Evolutionary conservation across 1,284 basidiomycete species (phyloP).

Genomic region (Amylostereum chailletii): DNA sequence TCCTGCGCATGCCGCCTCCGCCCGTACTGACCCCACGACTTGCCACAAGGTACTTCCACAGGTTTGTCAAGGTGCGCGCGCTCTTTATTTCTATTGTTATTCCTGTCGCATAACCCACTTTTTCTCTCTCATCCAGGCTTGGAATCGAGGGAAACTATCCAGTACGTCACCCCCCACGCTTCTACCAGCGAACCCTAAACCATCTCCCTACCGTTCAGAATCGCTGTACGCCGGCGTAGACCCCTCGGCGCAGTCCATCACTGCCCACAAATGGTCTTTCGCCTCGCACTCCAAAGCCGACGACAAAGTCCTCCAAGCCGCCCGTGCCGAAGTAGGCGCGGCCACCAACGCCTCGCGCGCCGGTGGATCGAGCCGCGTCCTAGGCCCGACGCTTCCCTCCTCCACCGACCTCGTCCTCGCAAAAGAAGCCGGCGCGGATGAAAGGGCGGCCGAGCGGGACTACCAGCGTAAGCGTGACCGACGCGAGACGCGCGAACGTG

Average conservation of each 20-base stretch:
- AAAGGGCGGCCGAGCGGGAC: constrained; percentile 37
- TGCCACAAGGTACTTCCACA: constrained; percentile 63
- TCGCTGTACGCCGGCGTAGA: constrained; percentile 53
- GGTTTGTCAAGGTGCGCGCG: constrained; percentile 62
- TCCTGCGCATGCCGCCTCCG: constrained; percentile 11
- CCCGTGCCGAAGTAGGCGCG: constrained; percentile 48
- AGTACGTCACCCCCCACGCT: constrained; percentile 28
- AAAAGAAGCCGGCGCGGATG: constrained; percentile 47
- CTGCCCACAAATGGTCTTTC: constrained; percentile 54
- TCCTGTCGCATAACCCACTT: background rate
- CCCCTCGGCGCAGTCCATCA: constrained; percentile 37
- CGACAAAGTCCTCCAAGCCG: constrained; percentile 42
- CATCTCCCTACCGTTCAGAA: constrained; percentile 25
- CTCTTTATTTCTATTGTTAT: background rate
- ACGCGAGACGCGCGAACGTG: constrained; percentile 52
- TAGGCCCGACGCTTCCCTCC: constrained; percentile 61
- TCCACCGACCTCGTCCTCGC: constrained; percentile 55
- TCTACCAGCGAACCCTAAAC: background rate
- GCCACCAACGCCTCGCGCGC: constrained; percentile 40
- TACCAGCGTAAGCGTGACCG: constrained; percentile 57
- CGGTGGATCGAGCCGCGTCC: constrained; percentile 30
- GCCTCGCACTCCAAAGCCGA: constrained; percentile 39
- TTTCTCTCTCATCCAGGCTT: constrained; percentile 18
- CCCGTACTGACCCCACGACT: constrained; percentile 15
- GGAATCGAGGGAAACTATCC: constrained; percentile 67